Evolutionary conservation across 129 eudicot species (phyloP).

Genomic region (Cynara cardunculus): DNA sequence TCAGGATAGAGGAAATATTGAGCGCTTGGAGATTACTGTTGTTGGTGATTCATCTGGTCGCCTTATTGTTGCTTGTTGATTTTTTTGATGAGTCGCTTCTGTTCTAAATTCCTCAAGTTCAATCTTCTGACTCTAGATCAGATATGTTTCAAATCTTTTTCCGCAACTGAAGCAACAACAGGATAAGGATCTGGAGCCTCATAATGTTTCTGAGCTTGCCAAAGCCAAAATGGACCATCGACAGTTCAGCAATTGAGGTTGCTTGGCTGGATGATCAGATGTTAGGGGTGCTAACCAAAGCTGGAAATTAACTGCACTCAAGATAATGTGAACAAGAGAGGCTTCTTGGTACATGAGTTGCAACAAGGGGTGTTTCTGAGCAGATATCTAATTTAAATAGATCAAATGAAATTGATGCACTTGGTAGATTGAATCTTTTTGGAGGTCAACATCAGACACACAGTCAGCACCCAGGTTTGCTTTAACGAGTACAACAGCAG

Average conservation of each 20-base stretch:
- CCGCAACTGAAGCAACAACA: too few relatives aligned
- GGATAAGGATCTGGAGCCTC: too few relatives aligned
- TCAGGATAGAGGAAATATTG: constrained; percentile 93
- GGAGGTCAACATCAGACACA: constrained; percentile 76
- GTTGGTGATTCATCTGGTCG: constrained; percentile 99
- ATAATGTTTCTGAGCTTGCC: too few relatives aligned
- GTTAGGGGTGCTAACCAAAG: too few relatives aligned
- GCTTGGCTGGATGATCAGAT: too few relatives aligned
- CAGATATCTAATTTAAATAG: constrained; percentile 40
- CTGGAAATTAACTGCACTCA: constrained; percentile 54
- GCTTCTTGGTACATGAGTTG: constrained; percentile 44
- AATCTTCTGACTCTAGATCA: too few relatives aligned
- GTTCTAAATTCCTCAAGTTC: too few relatives aligned
- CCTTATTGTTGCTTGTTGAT: too few relatives aligned
- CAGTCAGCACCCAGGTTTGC: constrained; percentile 53
- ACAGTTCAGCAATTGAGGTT: too few relatives aligned
- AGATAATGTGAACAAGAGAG: constrained; percentile 47
- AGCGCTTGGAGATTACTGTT: constrained; percentile 91
- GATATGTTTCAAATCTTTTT: too few relatives aligned
- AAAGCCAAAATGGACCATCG: too few relatives aligned
- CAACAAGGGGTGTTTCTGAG: constrained; percentile 55
- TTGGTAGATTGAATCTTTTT: constrained; percentile 67
- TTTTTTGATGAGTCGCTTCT: too few relatives aligned
- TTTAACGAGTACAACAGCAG: constrained; percentile 62
- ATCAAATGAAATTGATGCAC: constrained; percentile 49